Conservation (phyloP, 768 basidiomycete species). For the Infundibulicybe gibba region DNA sequence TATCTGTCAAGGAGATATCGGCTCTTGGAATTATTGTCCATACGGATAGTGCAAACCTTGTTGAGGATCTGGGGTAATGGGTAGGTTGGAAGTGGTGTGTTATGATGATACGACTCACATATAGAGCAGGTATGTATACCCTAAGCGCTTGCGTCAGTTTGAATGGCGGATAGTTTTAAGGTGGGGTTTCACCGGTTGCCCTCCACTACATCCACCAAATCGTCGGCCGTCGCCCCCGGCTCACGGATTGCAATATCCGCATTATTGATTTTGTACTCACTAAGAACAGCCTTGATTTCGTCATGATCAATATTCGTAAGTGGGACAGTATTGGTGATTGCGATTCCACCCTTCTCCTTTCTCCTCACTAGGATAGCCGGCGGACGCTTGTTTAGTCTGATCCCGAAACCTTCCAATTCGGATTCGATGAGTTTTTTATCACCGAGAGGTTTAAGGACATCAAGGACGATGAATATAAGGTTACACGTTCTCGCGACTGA, state of each 20-base stretch:
- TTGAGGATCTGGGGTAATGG: conserved; percentile 59
- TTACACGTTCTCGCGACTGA: conserved; percentile 96
- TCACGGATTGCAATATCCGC: conserved; percentile 92
- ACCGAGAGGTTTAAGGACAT: conserved; percentile 96
- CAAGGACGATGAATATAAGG: conserved; percentile 97
- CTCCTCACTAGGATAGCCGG: conserved; percentile 81
- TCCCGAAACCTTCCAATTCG: conserved; percentile 98
- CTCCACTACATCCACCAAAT: conserved; percentile 96
- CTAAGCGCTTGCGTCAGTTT: conserved; percentile 30
- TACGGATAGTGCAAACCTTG: conserved; percentile 49
- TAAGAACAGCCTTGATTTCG: conserved; percentile 92
- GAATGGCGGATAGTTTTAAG: neutral
- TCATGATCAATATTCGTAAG: conserved; percentile 94
- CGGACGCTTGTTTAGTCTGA: conserved; percentile 92
- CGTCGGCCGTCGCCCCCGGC: conserved; percentile 89
- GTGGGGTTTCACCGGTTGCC: conserved; percentile 72
- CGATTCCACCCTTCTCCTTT: conserved; percentile 90
- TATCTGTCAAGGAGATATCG: conserved; percentile 46
- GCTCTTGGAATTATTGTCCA: neutral
- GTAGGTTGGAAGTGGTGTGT: neutral
- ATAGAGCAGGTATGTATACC: conserved; percentile 91
- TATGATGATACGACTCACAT: conserved; percentile 46
- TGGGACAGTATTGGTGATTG: conserved; percentile 95
- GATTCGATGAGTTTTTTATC: conserved; percentile 90
- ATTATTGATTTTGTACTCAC: conserved; percentile 90